Conservation (phyloP, 2,329 filamentous ascomycete genomes). For the Venturia effusa region DNA sequence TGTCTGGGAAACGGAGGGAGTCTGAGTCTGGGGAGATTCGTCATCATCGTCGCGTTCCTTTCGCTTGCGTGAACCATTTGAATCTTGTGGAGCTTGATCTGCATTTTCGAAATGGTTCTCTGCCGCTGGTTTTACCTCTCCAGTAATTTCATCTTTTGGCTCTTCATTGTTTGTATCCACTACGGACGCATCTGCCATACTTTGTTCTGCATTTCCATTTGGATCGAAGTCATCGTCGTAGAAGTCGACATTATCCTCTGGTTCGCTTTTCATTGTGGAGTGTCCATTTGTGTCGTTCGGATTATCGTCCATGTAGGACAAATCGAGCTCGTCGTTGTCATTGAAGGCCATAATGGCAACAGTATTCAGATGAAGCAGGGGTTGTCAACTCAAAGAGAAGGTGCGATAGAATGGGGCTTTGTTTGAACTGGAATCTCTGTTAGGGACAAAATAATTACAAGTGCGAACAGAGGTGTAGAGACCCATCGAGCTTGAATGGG, state of each 20-base stretch:
- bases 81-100: neutral
- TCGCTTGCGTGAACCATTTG: conserved; percentile 6
- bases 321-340: conserved; percentile 62
- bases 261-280: conserved; percentile 44
- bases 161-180: conserved; percentile 12
- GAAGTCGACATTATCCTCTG: conserved; percentile 12
- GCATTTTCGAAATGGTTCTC: neutral
- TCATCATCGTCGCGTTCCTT: conserved; percentile 11
- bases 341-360: conserved; percentile 40
- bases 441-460: conserved; percentile 6
- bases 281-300: neutral
- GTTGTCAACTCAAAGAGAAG: neutral
- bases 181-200: neutral
- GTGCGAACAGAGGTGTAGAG: neutral
- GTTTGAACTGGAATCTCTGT: conserved; percentile 4
- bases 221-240: conserved; percentile 6
- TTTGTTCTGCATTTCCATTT: neutral
- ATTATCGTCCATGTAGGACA: conserved; percentile 29
- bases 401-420: neutral
- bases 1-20: neutral
- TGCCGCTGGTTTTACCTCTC: neutral
- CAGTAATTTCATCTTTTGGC: neutral
- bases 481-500: neutral
- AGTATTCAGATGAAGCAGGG: neutral
- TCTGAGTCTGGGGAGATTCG: neutral